phyloP scores from a whole-genome alignment of 495 filamentous ascomycete genomes.

The Thermothielavioides terrestris region DNA sequence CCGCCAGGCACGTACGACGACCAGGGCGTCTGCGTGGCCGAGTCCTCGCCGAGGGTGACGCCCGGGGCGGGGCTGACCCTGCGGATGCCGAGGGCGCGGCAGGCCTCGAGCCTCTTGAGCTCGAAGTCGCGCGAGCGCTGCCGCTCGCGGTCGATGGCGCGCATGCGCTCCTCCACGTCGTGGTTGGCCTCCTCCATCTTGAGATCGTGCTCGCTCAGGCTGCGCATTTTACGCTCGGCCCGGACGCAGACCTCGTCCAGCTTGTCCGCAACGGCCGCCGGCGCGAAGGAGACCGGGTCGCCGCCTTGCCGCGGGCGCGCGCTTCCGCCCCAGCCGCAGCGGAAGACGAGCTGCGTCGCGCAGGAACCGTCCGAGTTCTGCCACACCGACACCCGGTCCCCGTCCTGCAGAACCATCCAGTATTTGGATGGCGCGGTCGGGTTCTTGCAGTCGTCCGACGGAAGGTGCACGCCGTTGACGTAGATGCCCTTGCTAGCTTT shows the following conservation, averaged over 20 bases:
- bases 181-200: constrained; percentile 30
- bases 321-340: constrained; percentile 41
- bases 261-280: constrained; percentile 12
- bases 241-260: constrained; percentile 22
- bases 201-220: constrained; percentile 20
- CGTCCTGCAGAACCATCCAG: constrained; percentile 61
- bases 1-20: constrained; percentile 5
- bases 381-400: constrained; percentile 63
- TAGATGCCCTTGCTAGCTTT: constrained; percentile 60
- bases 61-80: constrained; percentile 18
- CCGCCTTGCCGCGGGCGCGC: constrained; percentile 17
- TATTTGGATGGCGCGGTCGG: constrained; percentile 38
- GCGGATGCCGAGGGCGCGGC: constrained; percentile 21
- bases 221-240: constrained; percentile 26
- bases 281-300: constrained; percentile 8
- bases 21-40: constrained; percentile 7
- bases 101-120: constrained; percentile 28
- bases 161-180: constrained; percentile 28
- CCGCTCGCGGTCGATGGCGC: constrained; percentile 30
- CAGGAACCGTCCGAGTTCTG: constrained; percentile 19
- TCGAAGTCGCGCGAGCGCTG: constrained; percentile 36
- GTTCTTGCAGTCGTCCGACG: constrained; percentile 38
- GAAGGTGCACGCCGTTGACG: constrained; percentile 58
- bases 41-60: constrained; percentile 1
- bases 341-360: constrained; percentile 33